These are phyloP conservation scores for Phycomyces blakesleeanus DNA, from an alignment of 192 early-diverging fungal species.

Conservation along the genomic window DNA sequence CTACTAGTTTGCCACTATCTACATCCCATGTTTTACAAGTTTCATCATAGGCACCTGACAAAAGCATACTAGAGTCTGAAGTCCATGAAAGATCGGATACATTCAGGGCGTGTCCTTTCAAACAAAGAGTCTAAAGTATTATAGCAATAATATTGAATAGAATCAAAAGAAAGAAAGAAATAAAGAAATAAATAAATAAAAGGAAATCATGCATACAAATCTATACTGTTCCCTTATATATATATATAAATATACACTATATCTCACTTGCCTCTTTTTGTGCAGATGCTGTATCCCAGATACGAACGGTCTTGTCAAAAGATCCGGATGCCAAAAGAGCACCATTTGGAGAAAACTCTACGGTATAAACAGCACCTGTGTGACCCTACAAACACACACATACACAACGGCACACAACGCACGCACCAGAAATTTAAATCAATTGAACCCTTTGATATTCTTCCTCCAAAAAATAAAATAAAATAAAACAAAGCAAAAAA, in stretches of 20 bases:
- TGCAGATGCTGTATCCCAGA: constrained; percentile 74
- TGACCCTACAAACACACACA: constrained; percentile 65
- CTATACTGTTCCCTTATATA: no score
- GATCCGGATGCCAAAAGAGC: constrained; percentile 84
- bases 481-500: no score
- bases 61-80: constrained; percentile 55
- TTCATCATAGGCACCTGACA: constrained; percentile 79
- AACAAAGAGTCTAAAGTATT: constrained; percentile 49
- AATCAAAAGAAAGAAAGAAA: no score
- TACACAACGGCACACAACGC: no score
- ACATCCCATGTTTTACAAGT: constrained; percentile 81
- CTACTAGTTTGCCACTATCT: constrained; percentile 56
- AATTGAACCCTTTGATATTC: no score
- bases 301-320: constrained; percentile 89
- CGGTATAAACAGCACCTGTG: constrained; percentile 83
- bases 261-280: constrained; percentile 59
- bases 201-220: no score
- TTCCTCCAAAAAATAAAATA: no score
- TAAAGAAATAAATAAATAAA: no score
- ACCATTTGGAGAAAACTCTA: constrained; percentile 83
- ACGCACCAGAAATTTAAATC: no score
- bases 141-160: no score
- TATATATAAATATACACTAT: no score
- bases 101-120: constrained; percentile 75
- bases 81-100: constrained; percentile 80